Evolutionary conservation across 768 basidiomycete genomes (phyloP), one percentile per base, ranked within the genome.

Genomic region (Mycena rosella): DNA sequence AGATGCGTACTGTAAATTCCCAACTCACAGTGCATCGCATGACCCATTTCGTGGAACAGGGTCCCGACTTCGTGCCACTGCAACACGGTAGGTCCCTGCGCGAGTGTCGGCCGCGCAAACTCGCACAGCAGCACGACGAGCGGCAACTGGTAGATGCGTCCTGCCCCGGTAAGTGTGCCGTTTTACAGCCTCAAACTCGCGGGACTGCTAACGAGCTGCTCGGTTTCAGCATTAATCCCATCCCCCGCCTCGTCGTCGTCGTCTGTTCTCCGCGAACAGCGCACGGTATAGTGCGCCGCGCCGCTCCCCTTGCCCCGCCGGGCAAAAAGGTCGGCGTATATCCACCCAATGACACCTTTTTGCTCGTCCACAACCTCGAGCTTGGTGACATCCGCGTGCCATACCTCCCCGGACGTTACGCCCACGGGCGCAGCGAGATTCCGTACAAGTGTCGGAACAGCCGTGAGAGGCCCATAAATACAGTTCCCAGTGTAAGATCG

Each of bases 21-120:
- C 15, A n/a, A 85, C 96, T 85, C 74, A 98, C 98, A 99, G 77
- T 99, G 98, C 88, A 99, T 96, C 14, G 98, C 98, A 80, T 99
- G 98, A 0, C 98, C 98, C 96, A 99, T 98, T 81, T 99, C 98
- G 74, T 99, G 98, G 81, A 96, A 98, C 26, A 99, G 82, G 2
- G 97, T 99, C 76, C 93, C 84, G 11, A 98, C 94, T 72, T 99
- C 96, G 72, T 93, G 91, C 96, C 96, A 99, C 63, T 91, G 89
- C 24, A 99, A 80, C 55, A 91, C 79, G 0, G 94, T 90, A 7
- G 94, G 87, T 0, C 91, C 91, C 15, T 83, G 80, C n/a, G 85
- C 79, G 20, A 85, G 68, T 4, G 88, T 82, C 24, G 93, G 90
- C 30, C 83, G 85, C 24, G 87, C 81, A 73, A 98, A 98, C 74